Evolutionary conservation across 2,329 filamentous ascomycete genomes (phyloP), one percentile per base, ranked within the genome.

Genomic region (Paraphoma sp.): DNA sequence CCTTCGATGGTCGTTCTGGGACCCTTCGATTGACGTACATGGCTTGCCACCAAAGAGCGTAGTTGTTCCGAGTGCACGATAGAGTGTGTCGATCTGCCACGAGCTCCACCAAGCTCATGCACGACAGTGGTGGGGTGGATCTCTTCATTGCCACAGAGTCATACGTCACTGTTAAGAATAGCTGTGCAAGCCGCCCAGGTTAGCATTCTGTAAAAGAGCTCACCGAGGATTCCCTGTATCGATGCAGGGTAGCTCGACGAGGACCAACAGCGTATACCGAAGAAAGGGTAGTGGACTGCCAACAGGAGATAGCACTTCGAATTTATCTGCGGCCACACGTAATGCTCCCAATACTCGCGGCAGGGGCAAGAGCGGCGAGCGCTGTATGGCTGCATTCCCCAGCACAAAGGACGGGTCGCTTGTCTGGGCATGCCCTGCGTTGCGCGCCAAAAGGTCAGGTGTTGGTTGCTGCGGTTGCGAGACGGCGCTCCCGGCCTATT

Each of bases 401-500:
- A 54, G 54, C 51, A 56, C 59, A 41, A 57, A 53, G 53, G 60
- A 57, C 55, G 54, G 59, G 46, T 59, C 51, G 57, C 56, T 23
- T 62, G 63, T 62, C 61, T 68, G 69, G 70, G 64, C 33, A 36
- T 10, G 33, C 33, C 53, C 52, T 62, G 55, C 47, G 30, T 58
- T 56, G 62, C 59, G 48, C 60, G 62, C 59, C 45, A 31, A 50
- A 62, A 53, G 70, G 71, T 75, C 71, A 75, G 64, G 68, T 74
- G 47, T 43, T 49, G 47, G 47, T 10, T 29, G 10, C 31, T 40
- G 31, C 33, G 46, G 71, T 64, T 59, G 49, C 45, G 48, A 23
- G 47, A 59, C 62, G 59, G 51, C 60, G 60, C 57, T 57, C 45
- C 52, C 40, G 60, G 53, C 61, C 57, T 62, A 65, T 65, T 66